Conservation (phyloP, 2,329 filamentous ascomycete species). For the Tricladium varicosporioides region DNA sequence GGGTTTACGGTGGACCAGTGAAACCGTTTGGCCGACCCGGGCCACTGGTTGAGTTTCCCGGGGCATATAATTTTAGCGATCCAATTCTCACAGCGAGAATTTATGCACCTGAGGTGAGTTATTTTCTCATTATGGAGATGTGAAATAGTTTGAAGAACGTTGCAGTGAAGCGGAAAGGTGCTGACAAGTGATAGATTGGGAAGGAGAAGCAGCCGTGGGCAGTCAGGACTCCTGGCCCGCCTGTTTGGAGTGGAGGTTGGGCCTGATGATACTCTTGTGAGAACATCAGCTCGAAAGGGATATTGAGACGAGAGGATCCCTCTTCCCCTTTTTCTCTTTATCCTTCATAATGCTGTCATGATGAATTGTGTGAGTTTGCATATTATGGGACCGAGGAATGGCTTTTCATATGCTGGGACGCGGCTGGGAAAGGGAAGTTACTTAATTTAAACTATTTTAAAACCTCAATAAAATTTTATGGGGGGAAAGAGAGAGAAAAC, state of each 20-base stretch:
- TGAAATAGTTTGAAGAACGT: neutral
- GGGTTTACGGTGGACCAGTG: neutral
- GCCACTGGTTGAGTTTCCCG: neutral
- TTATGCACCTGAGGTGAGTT: conserved; percentile 46
- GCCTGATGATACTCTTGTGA: too few relatives aligned
- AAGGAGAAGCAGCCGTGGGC: neutral
- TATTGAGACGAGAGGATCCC: too few relatives aligned
- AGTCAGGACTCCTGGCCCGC: neutral
- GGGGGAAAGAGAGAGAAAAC: too few relatives aligned
- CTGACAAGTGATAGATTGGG: neutral
- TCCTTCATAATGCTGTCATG: too few relatives aligned
- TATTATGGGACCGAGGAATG: too few relatives aligned
- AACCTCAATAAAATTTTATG: too few relatives aligned
- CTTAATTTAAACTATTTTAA: too few relatives aligned
- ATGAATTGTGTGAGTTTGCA: too few relatives aligned
- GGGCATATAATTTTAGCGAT: neutral
- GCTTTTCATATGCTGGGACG: too few relatives aligned
- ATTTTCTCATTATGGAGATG: neutral
- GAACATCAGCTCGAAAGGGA: too few relatives aligned
- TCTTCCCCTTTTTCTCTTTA: too few relatives aligned
- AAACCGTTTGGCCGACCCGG: neutral
- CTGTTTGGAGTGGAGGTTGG: conserved; percentile 5
- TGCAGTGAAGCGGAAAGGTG: neutral
- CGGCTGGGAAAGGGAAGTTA: too few relatives aligned
- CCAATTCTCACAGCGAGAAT: conserved; percentile 36